phyloP scores from a whole-genome alignment of 495 filamentous ascomycete genomes.

The Jackrogersella multiformis region DNA sequence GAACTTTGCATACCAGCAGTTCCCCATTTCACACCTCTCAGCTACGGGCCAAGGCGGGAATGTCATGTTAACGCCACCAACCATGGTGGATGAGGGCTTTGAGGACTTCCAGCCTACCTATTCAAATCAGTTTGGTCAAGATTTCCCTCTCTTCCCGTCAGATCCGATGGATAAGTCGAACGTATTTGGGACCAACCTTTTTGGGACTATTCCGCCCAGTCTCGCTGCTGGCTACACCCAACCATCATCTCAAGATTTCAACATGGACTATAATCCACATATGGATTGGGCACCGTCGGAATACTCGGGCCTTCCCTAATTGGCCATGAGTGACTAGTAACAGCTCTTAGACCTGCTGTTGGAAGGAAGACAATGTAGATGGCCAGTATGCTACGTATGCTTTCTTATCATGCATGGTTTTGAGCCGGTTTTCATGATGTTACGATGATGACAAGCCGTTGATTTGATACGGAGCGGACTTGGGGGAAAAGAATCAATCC shows the following conservation, averaged over 20 bases:
- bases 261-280: slow-evolving; percentile 44
- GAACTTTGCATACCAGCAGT: slow-evolving; percentile 49
- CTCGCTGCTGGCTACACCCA: slow-evolving; percentile 52
- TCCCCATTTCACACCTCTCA: slow-evolving; percentile 63
- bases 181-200: slow-evolving; percentile 46
- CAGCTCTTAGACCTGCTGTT: neutral
- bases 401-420: slow-evolving; percentile 16
- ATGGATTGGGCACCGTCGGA: slow-evolving; percentile 56
- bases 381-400: neutral
- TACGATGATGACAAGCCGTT: slow-evolving; percentile 40
- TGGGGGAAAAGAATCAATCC: slow-evolving; percentile 20
- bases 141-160: slow-evolving; percentile 60
- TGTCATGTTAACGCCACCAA: slow-evolving; percentile 71
- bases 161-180: slow-evolving; percentile 38
- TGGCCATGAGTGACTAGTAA: neutral
- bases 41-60: slow-evolving; percentile 69
- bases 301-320: slow-evolving; percentile 41
- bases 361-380: slow-evolving; percentile 27
- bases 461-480: slow-evolving; percentile 10
- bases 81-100: slow-evolving; percentile 60
- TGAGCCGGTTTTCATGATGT: slow-evolving; percentile 30
- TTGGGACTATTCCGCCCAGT: slow-evolving; percentile 49
- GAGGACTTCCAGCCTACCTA: slow-evolving; percentile 55
- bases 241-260: slow-evolving; percentile 55
- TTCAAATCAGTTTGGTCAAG: slow-evolving; percentile 48